Base-by-base conservation (phyloP, 148 eudicot species). In the Fagopyrum tataricum region DNA sequence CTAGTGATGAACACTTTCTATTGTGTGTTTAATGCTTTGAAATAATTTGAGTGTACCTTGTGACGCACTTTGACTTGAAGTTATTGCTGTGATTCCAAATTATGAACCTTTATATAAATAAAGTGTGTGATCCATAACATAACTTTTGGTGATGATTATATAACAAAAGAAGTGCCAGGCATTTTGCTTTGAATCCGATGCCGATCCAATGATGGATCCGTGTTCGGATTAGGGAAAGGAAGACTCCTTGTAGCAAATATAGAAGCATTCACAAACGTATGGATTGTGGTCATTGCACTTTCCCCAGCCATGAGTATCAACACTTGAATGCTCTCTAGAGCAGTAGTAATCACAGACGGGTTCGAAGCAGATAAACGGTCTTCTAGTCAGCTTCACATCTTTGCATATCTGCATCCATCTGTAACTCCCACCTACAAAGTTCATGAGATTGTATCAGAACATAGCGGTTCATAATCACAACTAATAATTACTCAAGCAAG, bases 191-290 rank as follows among this genome's bases (percentile, higher is more conserved):
- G n/a, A 49, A 14, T 13, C 4, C 15, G 15, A 11, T 13, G 52
- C 1, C 12, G 15, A 49, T 49, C 10, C 20, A 55, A 18, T 21
- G 61, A 20, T 7, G 61, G 20, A 21, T 18, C 61, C 31, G 26
- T 18, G 31, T 31, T 31, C 37, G 37, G 37, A 31, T 31, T 31
- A 31, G 37, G 37, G 37, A 31, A 31, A 31, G n/a, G 77, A 61
- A 46, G 68, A 23, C 1, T 79, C 74, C 44, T 77, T 74, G 70
- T 73, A 77, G 72, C 82, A 79, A 10, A 84, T 79, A 73, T 67
- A 74, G 73, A 79, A 84, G 75, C 84, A 84, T 51, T 81, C 74
- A 58, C 84, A 84, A 26, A 81, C 77, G 26, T 44, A 76, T 1
- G 14, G 68, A 73, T 81, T 17, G 13, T 78, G 76, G 56, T 73